Conservation (phyloP, 768 basidiomycete species). For the Naganishia kalamii region DNA sequence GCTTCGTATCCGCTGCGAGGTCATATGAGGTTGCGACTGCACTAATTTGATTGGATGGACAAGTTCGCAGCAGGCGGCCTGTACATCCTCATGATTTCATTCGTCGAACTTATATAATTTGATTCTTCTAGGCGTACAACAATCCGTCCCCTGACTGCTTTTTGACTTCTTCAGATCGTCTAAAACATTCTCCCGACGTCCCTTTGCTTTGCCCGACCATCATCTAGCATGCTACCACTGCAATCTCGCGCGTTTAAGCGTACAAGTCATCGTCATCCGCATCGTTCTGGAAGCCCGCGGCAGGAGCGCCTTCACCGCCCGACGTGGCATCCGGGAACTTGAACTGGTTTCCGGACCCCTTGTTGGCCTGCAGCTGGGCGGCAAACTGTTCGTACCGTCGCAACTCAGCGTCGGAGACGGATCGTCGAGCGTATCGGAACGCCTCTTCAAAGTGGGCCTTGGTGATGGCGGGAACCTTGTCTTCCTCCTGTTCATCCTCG, state of each 20-base stretch:
- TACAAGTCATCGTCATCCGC: constrained; percentile 85
- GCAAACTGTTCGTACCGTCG: constrained; percentile 98
- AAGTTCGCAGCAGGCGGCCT: too few relatives aligned
- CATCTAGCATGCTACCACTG: background rate
- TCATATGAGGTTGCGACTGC: too few relatives aligned
- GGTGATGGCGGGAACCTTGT: constrained; percentile 84
- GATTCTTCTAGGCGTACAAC: constrained; percentile 13
- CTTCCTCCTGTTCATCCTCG: constrained; percentile 62
- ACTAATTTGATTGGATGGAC: too few relatives aligned
- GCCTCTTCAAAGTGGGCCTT: constrained; percentile 97
- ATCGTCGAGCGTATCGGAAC: constrained; percentile 94
- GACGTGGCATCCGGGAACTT: constrained; percentile 83
- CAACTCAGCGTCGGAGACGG: constrained; percentile 93
- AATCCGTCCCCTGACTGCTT: constrained; percentile 11
- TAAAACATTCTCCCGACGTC: too few relatives aligned
- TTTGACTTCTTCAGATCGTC: constrained; percentile 10
- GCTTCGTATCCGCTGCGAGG: too few relatives aligned
- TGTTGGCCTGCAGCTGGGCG: constrained; percentile 53
- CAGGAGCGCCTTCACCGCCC: constrained; percentile 37
- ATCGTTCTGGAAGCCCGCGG: constrained; percentile 60
- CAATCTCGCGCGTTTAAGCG: constrained; percentile 53
- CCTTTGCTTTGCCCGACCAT: too few relatives aligned
- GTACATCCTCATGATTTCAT: background rate
- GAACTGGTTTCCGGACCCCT: constrained; percentile 80
- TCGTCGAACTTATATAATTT: constrained; percentile 13